Evolutionary conservation across 768 basidiomycete species (phyloP).

Genomic region (Lentinula detonsa): DNA sequence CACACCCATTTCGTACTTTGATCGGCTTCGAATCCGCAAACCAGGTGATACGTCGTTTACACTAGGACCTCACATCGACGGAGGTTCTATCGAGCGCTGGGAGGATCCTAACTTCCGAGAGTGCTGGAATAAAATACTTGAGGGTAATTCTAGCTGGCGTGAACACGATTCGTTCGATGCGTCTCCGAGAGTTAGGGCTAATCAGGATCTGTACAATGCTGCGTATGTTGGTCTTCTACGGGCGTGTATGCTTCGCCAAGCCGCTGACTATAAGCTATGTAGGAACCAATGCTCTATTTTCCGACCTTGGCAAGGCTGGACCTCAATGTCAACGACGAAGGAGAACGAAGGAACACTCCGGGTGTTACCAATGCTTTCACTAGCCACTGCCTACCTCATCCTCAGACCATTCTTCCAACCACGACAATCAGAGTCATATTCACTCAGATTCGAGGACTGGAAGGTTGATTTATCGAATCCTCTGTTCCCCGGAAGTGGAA

Average conservation of each 20-base stretch:
- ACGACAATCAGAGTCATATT: slow-evolving; percentile 11
- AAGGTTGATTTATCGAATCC: slow-evolving; percentile 41
- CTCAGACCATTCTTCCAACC: slow-evolving; percentile 64
- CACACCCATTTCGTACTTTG: slow-evolving; percentile 70
- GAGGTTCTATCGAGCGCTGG: slow-evolving; percentile 51
- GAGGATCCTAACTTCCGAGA: slow-evolving; percentile 38
- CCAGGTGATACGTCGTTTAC: slow-evolving; percentile 68
- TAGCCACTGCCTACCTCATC: slow-evolving; percentile 54
- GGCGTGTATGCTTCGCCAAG: background rate
- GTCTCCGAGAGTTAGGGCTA: slow-evolving; percentile 39
- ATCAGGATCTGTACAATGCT: slow-evolving; percentile 56
- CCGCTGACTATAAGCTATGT: slow-evolving; percentile 3
- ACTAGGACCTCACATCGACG: slow-evolving; percentile 56
- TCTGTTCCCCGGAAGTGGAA: slow-evolving; percentile 48
- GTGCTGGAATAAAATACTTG: slow-evolving; percentile 38
- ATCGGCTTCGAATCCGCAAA: slow-evolving; percentile 65
- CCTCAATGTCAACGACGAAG: slow-evolving; percentile 45
- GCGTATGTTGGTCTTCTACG: slow-evolving; percentile 30
- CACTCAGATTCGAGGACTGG: slow-evolving; percentile 48
- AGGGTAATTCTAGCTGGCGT: slow-evolving; percentile 29
- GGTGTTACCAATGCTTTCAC: slow-evolving; percentile 51
- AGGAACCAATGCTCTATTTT: slow-evolving; percentile 51
- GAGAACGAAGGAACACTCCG: slow-evolving; percentile 57
- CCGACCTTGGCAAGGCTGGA: slow-evolving; percentile 57
- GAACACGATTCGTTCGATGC: slow-evolving; percentile 47